Base-by-base conservation (phyloP, 192 early-diverging fungal genomes). In the Entomortierella lignicola region DNA sequence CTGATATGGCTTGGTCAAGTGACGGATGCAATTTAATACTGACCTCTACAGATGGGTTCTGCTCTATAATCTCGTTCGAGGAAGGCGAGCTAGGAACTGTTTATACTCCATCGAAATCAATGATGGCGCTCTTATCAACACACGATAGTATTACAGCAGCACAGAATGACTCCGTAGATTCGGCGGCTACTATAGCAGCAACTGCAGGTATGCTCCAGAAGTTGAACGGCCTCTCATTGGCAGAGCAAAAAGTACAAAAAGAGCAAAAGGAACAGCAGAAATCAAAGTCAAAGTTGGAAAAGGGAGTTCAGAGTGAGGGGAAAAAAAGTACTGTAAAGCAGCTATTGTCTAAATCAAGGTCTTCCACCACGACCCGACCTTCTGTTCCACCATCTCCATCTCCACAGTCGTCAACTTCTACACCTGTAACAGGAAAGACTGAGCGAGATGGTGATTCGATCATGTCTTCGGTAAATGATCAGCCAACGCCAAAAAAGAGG, bases 11-110 rank as follows among this genome's bases (percentile, higher is more conserved):
- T 21, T 97, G 96, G 97, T 91, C 84, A 70, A 72, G 59, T 26
- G 93, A 97, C 68, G 96, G 94, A 8, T 85, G 86, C 26, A 85
- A 87, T 18, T 65, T 98, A 41, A 80, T 96, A 29, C 80, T 95
- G 51, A 83, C 94, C 0, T 95, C 94, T 0, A 89, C 91, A 1
- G 96, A 98, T 71, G 96, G 96, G 17, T 98, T 92, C 75, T 94
- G 93, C 65, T 93, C 92, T 31, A 84, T 94, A 8, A 89, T 92
- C 18, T 85, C 89, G 1, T 93, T 97, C 73, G 85, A 89, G 31
- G 84, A 92, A 53, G 82, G 82, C 18, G 92, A 94, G 64, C 68
- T 93, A 20, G 93, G 93, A 26, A 60, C 62, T 13, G 56, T 79
- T 0, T 79, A 79, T 51, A 70, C 54, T 7, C 75, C 75, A 25